Evolutionary conservation across 2,329 filamentous ascomycete genomes (phyloP).

Genomic region (Aspergillus fumigatiaffinis): DNA sequence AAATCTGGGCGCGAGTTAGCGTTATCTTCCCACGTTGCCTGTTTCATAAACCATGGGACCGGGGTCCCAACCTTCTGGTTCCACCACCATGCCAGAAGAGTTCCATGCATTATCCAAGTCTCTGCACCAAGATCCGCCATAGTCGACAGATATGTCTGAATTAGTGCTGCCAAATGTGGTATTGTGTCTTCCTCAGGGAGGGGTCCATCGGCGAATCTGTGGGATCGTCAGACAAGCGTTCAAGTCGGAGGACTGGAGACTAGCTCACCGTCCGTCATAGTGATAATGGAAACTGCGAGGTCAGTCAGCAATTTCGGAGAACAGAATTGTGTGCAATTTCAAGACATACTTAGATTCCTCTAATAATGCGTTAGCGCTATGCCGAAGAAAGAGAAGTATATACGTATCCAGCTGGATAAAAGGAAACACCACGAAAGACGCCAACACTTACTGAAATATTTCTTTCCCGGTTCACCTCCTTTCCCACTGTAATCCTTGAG

Average conservation of each 20-base stretch:
- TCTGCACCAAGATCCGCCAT: slow-evolving; percentile 56
- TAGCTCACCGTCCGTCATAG: slow-evolving; percentile 49
- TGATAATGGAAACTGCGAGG: slow-evolving; percentile 48
- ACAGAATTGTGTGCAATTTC: not conserved
- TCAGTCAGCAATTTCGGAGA: not conserved
- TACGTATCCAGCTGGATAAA: not conserved
- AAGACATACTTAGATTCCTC: slow-evolving; percentile 43
- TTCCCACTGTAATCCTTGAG: slow-evolving; percentile 39
- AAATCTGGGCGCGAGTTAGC: slow-evolving; percentile 35
- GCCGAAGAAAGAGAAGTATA: slow-evolving; percentile 2
- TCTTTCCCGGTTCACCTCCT: slow-evolving; percentile 38
- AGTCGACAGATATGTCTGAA: slow-evolving; percentile 54
- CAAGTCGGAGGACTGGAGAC: not conserved
- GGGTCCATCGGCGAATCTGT: slow-evolving; percentile 45
- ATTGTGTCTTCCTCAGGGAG: slow-evolving; percentile 47
- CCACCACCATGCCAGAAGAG: slow-evolving; percentile 61
- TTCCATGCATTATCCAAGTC: slow-evolving; percentile 63
- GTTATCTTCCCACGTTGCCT: not conserved
- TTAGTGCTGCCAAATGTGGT: slow-evolving; percentile 47
- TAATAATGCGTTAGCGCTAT: slow-evolving; percentile 13
- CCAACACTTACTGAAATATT: slow-evolving; percentile 48
- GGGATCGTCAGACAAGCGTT: slow-evolving; percentile 12
- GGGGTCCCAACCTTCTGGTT: slow-evolving; percentile 45
- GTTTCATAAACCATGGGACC: not conserved
- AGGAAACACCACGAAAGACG: slow-evolving; percentile 8